Conservation (phyloP, 2,329 filamentous ascomycete species). For the Aspergillus tamarii region DNA sequence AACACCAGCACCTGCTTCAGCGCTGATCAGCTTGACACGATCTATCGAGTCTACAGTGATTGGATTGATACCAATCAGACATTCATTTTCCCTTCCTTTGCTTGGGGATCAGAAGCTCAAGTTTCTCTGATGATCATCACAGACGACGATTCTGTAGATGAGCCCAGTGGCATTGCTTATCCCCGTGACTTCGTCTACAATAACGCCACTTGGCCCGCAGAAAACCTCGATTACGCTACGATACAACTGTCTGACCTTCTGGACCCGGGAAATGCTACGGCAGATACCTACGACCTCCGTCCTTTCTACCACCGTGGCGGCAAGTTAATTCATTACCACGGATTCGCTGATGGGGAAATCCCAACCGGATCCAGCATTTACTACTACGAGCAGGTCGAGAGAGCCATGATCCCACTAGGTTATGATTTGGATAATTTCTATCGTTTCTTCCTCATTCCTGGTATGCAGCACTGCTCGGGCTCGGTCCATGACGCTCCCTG, state of each 20-base stretch:
- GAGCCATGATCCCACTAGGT: not conserved
- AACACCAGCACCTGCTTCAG: slow-evolving; percentile 46
- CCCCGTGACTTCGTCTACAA: slow-evolving; percentile 31
- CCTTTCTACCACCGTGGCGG: slow-evolving; percentile 15
- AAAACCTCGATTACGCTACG: slow-evolving; percentile 43
- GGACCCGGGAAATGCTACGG: slow-evolving; percentile 16
- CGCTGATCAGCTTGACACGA: slow-evolving; percentile 45
- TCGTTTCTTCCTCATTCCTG: slow-evolving; percentile 21
- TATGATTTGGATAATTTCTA: slow-evolving; percentile 20
- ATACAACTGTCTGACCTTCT: slow-evolving; percentile 30
- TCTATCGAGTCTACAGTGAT: not conserved
- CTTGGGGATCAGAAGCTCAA: slow-evolving; percentile 21
- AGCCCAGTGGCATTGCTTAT: not conserved
- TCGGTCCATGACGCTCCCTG: slow-evolving; percentile 6
- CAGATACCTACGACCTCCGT: slow-evolving; percentile 15
- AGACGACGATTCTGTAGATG: not conserved
- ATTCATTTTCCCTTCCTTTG: slow-evolving; percentile 27
- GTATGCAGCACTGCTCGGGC: slow-evolving; percentile 18
- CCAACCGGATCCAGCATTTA: slow-evolving; percentile 19
- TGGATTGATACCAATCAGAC: slow-evolving; percentile 29
- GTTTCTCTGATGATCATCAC: not conserved
- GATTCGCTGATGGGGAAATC: slow-evolving; percentile 15
- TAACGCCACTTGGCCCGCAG: slow-evolving; percentile 43
- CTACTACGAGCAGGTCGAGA: slow-evolving; percentile 11
- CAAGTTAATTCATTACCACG: slow-evolving; percentile 23